Base-by-base conservation (phyloP, 192 early-diverging fungal species). In the Dimargaris cristalligena region DNA sequence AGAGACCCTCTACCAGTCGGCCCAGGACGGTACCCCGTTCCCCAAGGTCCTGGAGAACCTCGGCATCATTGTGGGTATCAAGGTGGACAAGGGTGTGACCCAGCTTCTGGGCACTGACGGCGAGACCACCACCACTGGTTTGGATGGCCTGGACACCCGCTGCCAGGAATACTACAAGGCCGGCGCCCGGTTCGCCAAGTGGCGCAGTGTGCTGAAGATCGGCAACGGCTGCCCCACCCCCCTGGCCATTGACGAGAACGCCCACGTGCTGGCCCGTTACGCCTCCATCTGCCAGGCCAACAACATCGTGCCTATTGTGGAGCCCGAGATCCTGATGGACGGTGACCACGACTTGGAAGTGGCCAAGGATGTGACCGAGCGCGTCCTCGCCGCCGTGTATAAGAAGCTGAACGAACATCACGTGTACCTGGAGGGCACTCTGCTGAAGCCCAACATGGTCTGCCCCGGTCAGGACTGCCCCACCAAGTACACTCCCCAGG, bases 311-410 rank as follows among this genome's bases (percentile, higher is more conserved):
- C 71, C 71, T 20, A 73, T 73, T 41, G 71, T 73, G 45, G 71
- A 73, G 63, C 71, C 71, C 50, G 71, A 73, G 54, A 69, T 73
- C 31, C 61, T 73, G 34, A 73, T 73, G 71, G 71, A 73, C 56
- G 71, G 71, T 31, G 64, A 63, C 61, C 71, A 73, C 65, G 68
- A 73, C 62, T 45, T 73, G 31, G 67, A 65, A 44, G 33, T 50
- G 34, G 65, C 71, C 47, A 58, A 64, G 26, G 57, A 64, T 20
- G 71, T 62, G 34, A 73, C 71, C 56, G 62, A 66, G 47, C 59
- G 71, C 32, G 71, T 73, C 30, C 60, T 73, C 30, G 65, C 67
- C 58, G 55, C 61, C 48, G 65, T 67, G 33, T 73, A 68, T 60
- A 64, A 65, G 56, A 68, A 66, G 26, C 61, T 73, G 30, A 29